Conservation (phyloP, 2,329 filamentous ascomycete species). For the Colletotrichum trifolii region DNA sequence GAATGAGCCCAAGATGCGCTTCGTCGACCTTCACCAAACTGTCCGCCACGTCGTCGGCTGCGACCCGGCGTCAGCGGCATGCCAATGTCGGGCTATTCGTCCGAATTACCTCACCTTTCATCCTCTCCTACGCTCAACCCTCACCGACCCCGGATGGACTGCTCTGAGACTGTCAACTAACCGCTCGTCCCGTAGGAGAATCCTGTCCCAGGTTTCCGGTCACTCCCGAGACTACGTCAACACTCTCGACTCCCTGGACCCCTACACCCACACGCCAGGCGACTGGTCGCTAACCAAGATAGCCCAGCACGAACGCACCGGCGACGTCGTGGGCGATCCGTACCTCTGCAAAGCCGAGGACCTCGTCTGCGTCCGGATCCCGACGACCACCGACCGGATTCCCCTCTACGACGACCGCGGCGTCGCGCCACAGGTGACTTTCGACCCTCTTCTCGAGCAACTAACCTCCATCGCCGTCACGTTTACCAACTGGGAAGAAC, state of each 20-base stretch:
- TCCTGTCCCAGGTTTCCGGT: neutral
- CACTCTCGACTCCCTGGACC: neutral
- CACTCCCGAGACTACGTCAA: neutral
- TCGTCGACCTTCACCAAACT: constrained; percentile 13
- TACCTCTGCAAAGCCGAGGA: constrained; percentile 8
- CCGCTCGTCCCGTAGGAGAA: neutral
- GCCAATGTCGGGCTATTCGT: neutral
- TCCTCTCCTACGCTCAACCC: constrained; percentile 1
- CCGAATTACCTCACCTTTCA: constrained; percentile 26
- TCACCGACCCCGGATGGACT: neutral
- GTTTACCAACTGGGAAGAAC: constrained; percentile 1
- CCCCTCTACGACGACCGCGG: neutral
- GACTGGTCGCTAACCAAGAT: constrained; percentile 16
- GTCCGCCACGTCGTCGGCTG: neutral
- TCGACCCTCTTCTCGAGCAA: constrained; percentile 10
- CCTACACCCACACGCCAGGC: constrained; percentile 3
- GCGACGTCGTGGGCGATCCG: constrained; percentile 14
- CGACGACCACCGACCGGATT: neutral
- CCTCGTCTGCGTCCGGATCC: constrained; percentile 13
- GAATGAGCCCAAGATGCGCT: constrained; percentile 5
- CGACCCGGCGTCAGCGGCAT: neutral
- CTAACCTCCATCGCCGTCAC: constrained; percentile 3
- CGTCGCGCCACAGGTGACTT: neutral
- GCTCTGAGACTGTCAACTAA: neutral
- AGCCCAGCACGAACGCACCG: neutral